Conservation (phyloP, 768 basidiomycete species). For the Boletus patriciae region DNA sequence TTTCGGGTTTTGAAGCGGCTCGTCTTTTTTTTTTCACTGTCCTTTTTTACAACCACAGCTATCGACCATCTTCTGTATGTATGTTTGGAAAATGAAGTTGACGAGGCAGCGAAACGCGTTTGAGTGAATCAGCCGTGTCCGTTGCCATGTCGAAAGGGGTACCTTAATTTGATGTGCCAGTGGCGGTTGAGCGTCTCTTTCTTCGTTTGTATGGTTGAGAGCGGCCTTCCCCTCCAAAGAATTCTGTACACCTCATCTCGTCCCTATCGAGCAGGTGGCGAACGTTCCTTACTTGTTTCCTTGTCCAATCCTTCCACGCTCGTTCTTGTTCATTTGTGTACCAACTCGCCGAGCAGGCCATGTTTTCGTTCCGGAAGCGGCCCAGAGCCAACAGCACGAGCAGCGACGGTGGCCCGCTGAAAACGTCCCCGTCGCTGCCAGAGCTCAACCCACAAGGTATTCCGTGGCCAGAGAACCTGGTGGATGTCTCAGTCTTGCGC, state of each 20-base stretch:
- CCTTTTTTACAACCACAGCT: conserved; percentile 24
- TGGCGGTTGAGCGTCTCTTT: conserved; percentile 7
- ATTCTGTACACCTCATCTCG: conserved; percentile 15
- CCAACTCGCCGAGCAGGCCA: conserved; percentile 33
- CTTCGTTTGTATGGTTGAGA: conserved; percentile 10
- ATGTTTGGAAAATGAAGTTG: conserved; percentile 28
- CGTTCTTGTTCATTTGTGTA: conserved; percentile 25
- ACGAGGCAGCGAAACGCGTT: conserved; percentile 6
- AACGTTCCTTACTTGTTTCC: conserved; percentile 28
- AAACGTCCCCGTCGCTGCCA: conserved; percentile 79
- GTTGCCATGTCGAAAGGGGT: conserved; percentile 32
- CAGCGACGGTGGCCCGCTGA: conserved; percentile 45
- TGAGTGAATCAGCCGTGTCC: neutral
- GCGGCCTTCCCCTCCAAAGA: conserved; percentile 20
- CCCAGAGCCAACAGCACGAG: conserved; percentile 48
- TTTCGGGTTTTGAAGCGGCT: conserved; percentile 17
- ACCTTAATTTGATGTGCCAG: conserved; percentile 22
- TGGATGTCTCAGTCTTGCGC: conserved; percentile 68
- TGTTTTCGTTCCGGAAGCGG: conserved; percentile 76
- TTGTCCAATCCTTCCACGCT: conserved; percentile 25
- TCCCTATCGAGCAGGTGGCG: conserved; percentile 15
- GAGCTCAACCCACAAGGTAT: conserved; percentile 73
- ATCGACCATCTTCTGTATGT: conserved; percentile 33
- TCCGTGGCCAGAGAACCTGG: conserved; percentile 82
- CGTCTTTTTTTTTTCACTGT: conserved; percentile 9